Evolutionary conservation across 2,329 filamentous ascomycete species (phyloP), one percentile per base, ranked within the genome.

Genomic region (Colletotrichum musicola): DNA sequence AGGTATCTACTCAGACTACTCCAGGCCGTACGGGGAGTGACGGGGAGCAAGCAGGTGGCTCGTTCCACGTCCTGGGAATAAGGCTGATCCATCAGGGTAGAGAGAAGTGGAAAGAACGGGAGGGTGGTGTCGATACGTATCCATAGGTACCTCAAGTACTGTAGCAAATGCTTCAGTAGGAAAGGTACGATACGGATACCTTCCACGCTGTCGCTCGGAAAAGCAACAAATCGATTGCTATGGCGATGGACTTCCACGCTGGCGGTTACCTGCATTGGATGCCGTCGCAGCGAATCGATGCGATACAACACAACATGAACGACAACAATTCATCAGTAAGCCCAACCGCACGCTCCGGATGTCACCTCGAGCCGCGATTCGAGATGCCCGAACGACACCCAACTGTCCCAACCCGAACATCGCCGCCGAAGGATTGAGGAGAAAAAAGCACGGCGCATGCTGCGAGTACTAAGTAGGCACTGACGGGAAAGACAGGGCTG

Each of bases 261-360:
- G 35, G 61, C 30, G 62, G 50, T 40, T 56, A 40, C 44, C 62
- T 56, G 66, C 44, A 51, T 56, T 60, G 62, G 50, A 25, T 27
- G 40, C 49, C 30, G 62, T 56, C 35, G 50, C 53, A 66, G 55
- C 66, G 66, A 69, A 69, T 66, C 13, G 47, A 50, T 55, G 35
- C 42, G 50, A 69, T 62, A 60, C 66, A 68, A 61, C 65, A 65
- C 65, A 65, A 65, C 65, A 38, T 55, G 55, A 55, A 68, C 56
- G 62, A 65, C 65, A 65, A 65, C 65, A 38, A 59, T 47, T 58
- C 61, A 68, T 58, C 54, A 58, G 42, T 30, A 25, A 60, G 6
- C n/a, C 49, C 49, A 61, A 42, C 55, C 25, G 6, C 25, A 46
- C 57, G 46, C 30, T 40, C 46, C 30, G 18, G 40, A 40, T 44